These are phyloP conservation scores for Herpetospermum pedunculosum DNA, from an alignment of 306 rosid genomes.

Conservation along the genomic window DNA sequence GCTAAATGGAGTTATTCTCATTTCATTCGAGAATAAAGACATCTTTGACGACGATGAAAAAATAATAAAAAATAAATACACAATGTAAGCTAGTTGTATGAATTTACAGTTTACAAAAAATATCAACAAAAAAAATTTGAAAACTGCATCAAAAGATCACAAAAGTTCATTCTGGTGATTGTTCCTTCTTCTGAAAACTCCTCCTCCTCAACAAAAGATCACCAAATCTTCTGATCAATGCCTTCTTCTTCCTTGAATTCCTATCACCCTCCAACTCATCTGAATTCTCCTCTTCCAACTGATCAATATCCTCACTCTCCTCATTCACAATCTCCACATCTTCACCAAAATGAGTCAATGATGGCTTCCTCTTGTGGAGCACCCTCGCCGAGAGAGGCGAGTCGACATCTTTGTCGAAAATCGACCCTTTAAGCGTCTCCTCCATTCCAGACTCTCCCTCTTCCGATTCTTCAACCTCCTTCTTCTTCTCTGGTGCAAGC, in stretches of 20 bases:
- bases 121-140: not conserved
- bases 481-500: slow-evolving; percentile 18
- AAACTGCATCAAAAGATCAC: not conserved
- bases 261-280: slow-evolving; percentile 39
- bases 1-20: not conserved
- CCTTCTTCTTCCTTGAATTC: slow-evolving; percentile 60
- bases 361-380: slow-evolving; percentile 17
- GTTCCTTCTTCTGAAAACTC: slow-evolving; percentile 22
- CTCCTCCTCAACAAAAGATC: slow-evolving; percentile 57
- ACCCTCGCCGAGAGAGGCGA: slow-evolving; percentile 30
- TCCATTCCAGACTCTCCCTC: slow-evolving; percentile 26
- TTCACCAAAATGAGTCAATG: not conserved
- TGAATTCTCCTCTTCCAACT: slow-evolving; percentile 17
- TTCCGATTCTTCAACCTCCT: slow-evolving; percentile 4
- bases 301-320: slow-evolving; percentile 34
- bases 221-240: slow-evolving; percentile 65
- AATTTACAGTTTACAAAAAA: not conserved
- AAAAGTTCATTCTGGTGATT: slow-evolving; percentile 21
- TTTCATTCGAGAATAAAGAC: not conserved
- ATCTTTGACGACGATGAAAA: not conserved
- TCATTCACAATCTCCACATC: slow-evolving; percentile 22
- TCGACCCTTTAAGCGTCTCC: slow-evolving; percentile 43
- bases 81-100: not conserved
- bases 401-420: slow-evolving; percentile 29
- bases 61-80: not conserved